Percentiles rank a stretch among this genome's conserved stretches.
Conservation (phyloP, 2,329 filamentous ascomycete species). For the Rugonectria rugulosa region DNA sequence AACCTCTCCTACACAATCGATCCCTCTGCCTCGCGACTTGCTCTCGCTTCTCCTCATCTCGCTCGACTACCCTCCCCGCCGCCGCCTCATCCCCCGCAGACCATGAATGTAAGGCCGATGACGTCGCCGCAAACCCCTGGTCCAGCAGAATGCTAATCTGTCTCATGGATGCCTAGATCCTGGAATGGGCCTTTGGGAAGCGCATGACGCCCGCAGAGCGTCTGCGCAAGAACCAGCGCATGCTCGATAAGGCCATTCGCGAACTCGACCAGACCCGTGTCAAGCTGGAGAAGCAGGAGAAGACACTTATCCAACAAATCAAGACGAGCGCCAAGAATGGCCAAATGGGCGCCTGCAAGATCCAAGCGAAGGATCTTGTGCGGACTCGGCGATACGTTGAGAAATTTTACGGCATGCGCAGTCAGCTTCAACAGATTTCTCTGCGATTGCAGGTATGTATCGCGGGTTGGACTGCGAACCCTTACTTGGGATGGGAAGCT, state of each 20-base stretch:
- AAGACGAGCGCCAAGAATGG: conserved; percentile 98
- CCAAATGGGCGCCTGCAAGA: conserved; percentile 98
- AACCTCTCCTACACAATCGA: neutral
- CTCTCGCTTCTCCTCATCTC: neutral
- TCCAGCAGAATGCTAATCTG: conserved; percentile 28
- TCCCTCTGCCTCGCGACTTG: neutral
- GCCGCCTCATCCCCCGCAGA: conserved; percentile 27
- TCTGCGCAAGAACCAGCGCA: conserved; percentile 91
- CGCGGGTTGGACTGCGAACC: neutral
- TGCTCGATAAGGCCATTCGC: conserved; percentile 95
- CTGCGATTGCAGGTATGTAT: conserved; percentile 82
- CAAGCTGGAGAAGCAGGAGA: conserved; percentile 98
- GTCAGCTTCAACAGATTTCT: conserved; percentile 94
- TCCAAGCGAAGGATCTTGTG: conserved; percentile 97
- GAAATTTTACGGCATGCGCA: conserved; percentile 98
- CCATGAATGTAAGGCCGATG: conserved; percentile 40
- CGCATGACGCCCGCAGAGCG: conserved; percentile 97
- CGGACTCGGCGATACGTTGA: conserved; percentile 93
- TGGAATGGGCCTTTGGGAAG: conserved; percentile 99
- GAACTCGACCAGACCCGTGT: conserved; percentile 94
- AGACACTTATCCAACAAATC: conserved; percentile 94
- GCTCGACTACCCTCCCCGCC: conserved; percentile 8
- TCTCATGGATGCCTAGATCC: conserved; percentile 65
- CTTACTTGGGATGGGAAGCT: conserved; percentile 13
- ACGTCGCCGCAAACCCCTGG: conserved; percentile 24